A percentile compares a stretch with the other conserved stretches of the same genome.
Conservation (phyloP, 768 basidiomycete genomes). For the Serendipita sp. region DNA sequence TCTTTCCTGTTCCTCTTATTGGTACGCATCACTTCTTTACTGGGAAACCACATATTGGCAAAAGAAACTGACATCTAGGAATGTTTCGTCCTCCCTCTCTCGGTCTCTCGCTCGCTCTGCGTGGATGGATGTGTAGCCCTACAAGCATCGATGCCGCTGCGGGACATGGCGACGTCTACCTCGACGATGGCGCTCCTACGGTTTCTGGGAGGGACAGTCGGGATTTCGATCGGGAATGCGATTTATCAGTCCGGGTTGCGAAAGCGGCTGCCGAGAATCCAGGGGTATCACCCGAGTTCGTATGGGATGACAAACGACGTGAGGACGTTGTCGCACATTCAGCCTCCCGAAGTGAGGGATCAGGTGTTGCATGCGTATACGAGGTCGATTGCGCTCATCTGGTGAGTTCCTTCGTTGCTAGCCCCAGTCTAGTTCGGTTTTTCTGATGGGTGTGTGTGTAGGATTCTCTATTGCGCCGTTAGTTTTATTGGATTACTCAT, state of each 20-base stretch:
- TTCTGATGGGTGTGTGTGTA: not conserved
- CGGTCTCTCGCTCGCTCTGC: too few relatives aligned
- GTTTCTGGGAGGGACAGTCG: conserved; percentile 59
- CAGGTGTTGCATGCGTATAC: conserved; percentile 47
- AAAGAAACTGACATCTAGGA: conserved; percentile 17
- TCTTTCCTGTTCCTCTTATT: conserved; percentile 30
- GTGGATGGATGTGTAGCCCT: conserved; percentile 25
- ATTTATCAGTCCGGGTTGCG: conserved; percentile 18
- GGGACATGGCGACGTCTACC: conserved; percentile 75
- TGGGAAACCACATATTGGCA: conserved; percentile 15
- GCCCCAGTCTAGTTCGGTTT: too few relatives aligned
- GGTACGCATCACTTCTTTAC: conserved; percentile 7
- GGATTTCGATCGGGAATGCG: conserved; percentile 53
- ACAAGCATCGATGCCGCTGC: conserved; percentile 77
- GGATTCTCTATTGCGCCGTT: not conserved
- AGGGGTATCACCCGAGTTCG: conserved; percentile 27
- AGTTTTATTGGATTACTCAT: not conserved
- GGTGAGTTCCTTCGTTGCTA: conserved; percentile 31
- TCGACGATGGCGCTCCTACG: conserved; percentile 55
- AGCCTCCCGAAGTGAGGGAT: conserved; percentile 30
- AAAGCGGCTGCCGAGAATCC: conserved; percentile 15
- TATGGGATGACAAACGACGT: conserved; percentile 34
- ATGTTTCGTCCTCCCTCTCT: conserved; percentile 15
- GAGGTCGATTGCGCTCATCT: conserved; percentile 43
- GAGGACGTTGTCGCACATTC: conserved; percentile 29